Conservation (phyloP, 2,329 filamentous ascomycete genomes). For the Cercospora janseana region DNA sequence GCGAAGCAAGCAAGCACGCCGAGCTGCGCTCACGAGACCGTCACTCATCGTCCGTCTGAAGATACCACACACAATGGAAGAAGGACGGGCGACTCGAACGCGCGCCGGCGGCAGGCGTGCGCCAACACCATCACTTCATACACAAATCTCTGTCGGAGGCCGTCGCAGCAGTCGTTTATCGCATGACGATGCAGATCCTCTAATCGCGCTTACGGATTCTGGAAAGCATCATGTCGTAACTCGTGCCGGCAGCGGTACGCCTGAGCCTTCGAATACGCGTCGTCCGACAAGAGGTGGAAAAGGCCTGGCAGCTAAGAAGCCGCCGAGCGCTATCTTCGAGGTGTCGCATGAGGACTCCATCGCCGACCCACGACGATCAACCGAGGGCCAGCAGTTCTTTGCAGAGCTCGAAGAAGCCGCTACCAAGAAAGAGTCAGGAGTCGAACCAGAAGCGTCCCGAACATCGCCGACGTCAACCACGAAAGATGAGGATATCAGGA, state of each 20-base stretch:
- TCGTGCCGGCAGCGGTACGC: conserved; percentile 54
- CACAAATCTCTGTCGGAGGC: conserved; percentile 30
- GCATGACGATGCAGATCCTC: conserved; percentile 56
- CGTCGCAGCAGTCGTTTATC: conserved; percentile 60
- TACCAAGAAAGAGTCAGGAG: conserved; percentile 24
- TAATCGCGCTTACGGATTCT: conserved; percentile 59
- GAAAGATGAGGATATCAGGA: conserved; percentile 37
- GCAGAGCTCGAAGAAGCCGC: conserved; percentile 31
- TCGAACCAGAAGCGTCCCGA: conserved; percentile 34
- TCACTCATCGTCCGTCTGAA: conserved; percentile 45
- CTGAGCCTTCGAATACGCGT: conserved; percentile 42
- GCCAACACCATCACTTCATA: conserved; percentile 35
- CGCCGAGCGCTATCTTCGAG: conserved; percentile 52
- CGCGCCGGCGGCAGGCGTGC: conserved; percentile 43
- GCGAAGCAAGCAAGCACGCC: conserved; percentile 16
- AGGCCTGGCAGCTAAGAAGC: conserved; percentile 45
- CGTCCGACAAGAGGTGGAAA: conserved; percentile 48
- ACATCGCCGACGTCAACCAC: conserved; percentile 34
- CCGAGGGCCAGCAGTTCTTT: conserved; percentile 37
- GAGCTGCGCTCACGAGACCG: conserved; percentile 14
- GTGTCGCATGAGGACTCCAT: conserved; percentile 52
- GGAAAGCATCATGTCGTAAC: conserved; percentile 57
- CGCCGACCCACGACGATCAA: conserved; percentile 33
- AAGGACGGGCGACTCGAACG: conserved; percentile 34
- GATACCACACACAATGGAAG: conserved; percentile 33